Conservation (phyloP, 2,329 filamentous ascomycete genomes). For the Verticillium tricorpus region DNA sequence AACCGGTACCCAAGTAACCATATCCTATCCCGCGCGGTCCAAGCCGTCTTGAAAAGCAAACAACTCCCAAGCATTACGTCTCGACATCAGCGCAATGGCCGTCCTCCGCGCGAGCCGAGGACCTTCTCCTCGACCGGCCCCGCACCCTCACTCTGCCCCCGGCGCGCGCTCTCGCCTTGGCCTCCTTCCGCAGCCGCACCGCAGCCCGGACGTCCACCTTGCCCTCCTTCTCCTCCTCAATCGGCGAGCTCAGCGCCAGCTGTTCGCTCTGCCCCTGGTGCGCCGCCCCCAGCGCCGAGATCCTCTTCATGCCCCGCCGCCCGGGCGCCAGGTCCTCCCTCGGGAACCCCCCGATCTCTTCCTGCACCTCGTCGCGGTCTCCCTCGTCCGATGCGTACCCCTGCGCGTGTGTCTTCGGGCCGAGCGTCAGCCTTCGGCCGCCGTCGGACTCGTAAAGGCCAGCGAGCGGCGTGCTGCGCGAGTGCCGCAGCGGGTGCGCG, state of each 20-base stretch:
- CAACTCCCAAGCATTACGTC: neutral
- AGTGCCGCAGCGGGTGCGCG: neutral
- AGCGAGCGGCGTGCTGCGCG: conserved; percentile 1
- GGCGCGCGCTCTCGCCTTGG: conserved; percentile 21
- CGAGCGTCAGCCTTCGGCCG: conserved; percentile 1
- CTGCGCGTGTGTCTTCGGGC: conserved; percentile 2
- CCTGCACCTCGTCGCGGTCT: conserved; percentile 3
- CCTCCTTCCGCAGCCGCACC: conserved; percentile 24
- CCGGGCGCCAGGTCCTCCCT: conserved; percentile 7
- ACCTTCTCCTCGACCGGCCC: neutral
- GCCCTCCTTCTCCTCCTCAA: conserved; percentile 12
- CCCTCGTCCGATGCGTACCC: conserved; percentile 1
- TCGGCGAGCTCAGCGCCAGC: neutral
- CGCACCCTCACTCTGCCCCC: neutral
- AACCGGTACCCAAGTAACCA: neutral
- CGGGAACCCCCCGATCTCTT: neutral
- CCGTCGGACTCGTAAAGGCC: neutral
- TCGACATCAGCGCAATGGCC: neutral
- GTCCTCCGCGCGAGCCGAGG: neutral
- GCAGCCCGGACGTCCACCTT: conserved; percentile 22
- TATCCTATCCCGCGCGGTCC: neutral
- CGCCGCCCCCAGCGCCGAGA: conserved; percentile 11
- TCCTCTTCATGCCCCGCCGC: conserved; percentile 8
- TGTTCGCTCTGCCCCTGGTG: conserved; percentile 3
- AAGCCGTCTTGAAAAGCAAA: neutral